Evolutionary conservation across 2,329 filamentous ascomycete species (phyloP).

Genomic region (Penicillium sp.): DNA sequence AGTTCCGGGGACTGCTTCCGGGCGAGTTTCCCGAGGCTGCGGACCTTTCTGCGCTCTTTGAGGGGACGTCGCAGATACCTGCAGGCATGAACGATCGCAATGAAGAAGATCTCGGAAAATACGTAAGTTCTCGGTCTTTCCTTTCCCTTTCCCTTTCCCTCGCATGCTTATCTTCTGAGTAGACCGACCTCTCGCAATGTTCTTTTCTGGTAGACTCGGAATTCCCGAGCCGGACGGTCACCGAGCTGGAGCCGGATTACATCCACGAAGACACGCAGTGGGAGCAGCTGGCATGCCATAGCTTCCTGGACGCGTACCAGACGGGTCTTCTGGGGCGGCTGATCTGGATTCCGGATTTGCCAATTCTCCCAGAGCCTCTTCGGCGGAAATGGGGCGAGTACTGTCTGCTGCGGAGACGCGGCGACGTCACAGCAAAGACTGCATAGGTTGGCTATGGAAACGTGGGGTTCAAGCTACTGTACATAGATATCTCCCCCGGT

Average conservation of each 20-base stretch:
- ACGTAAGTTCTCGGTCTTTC: constrained; percentile 45
- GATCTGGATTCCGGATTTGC: constrained; percentile 69
- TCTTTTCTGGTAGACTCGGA: constrained; percentile 80
- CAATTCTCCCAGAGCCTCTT: constrained; percentile 59
- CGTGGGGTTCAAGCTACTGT: too few species aligned
- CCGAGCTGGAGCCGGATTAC: constrained; percentile 67
- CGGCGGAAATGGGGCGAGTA: constrained; percentile 77
- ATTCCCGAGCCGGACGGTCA: constrained; percentile 58
- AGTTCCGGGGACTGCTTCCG: constrained; percentile 79
- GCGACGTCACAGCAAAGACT: too few species aligned
- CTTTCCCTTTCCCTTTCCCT: background rate
- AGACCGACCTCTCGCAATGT: constrained; percentile 64
- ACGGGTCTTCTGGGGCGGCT: constrained; percentile 67
- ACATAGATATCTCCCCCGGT: too few species aligned
- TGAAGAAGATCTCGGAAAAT: constrained; percentile 76
- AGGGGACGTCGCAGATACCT: constrained; percentile 73
- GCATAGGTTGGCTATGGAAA: too few species aligned
- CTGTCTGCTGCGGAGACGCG: constrained; percentile 74
- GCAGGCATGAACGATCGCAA: constrained; percentile 87
- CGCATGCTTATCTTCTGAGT: constrained; percentile 15
- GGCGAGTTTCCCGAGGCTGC: constrained; percentile 79
- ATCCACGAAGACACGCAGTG: constrained; percentile 64
- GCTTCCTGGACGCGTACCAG: constrained; percentile 69
- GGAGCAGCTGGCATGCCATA: constrained; percentile 65
- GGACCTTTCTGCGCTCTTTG: constrained; percentile 61